Conservation (phyloP, 257 asterid genomes). For the Anisodus tanguticus region DNA sequence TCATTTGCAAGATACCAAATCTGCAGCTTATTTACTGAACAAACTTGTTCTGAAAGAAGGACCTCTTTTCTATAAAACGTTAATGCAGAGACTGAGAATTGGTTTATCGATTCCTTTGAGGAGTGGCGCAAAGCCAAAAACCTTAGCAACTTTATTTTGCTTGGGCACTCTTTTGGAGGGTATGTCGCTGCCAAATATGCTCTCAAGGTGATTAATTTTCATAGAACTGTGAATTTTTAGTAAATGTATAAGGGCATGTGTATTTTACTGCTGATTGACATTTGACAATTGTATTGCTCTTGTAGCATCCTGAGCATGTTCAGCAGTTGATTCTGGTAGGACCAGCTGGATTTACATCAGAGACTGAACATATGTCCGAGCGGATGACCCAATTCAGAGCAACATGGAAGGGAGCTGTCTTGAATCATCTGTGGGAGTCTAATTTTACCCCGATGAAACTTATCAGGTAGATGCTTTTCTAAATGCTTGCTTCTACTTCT, state of each 20-base stretch:
- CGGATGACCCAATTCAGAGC: conserved; percentile 66
- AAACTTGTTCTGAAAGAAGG: not conserved
- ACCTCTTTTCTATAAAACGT: not conserved
- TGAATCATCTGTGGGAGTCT: conserved; percentile 96
- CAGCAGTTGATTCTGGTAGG: conserved; percentile 89
- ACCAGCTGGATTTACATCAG: conserved; percentile 89
- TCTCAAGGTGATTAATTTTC: conserved; percentile 59
- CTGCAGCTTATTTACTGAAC: conserved; percentile 2
- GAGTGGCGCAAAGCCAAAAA: conserved; percentile 95
- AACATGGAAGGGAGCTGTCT: conserved; percentile 86
- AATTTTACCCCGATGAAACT: conserved; percentile 91
- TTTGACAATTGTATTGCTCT: conserved; percentile 32
- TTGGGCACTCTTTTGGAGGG: conserved; percentile 98
- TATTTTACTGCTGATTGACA: conserved; percentile 28
- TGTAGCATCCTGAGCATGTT: conserved; percentile 93
- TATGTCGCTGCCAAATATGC: conserved; percentile 95
- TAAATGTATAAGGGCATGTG: not conserved
- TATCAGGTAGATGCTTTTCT: conserved; percentile 56
- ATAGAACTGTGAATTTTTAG: not conserved
- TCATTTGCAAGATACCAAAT: conserved; percentile 12
- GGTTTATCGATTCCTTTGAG: conserved; percentile 86
- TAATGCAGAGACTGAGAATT: conserved; percentile 82
- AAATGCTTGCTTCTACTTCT: not conserved
- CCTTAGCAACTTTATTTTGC: conserved; percentile 82
- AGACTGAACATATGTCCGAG: conserved; percentile 66